Conservation (phyloP, 1,139 yeast species). For the Ogataea hybrid region DNA sequence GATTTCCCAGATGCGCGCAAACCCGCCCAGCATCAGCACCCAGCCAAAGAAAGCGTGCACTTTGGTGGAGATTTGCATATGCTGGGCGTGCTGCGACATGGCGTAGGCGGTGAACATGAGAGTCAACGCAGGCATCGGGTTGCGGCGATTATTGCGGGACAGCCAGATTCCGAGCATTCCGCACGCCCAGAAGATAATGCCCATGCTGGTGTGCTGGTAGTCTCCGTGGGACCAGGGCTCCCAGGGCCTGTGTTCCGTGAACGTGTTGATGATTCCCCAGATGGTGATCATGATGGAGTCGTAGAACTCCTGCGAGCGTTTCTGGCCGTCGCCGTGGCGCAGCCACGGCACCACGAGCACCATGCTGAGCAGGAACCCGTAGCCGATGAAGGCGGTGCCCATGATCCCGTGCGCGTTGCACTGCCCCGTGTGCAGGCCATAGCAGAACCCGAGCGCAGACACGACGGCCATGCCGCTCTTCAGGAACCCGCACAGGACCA, state of each 20-base stretch:
- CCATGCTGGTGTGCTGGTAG: constrained; percentile 94
- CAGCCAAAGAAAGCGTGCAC: constrained; percentile 86
- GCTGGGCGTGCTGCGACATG: constrained; percentile 86
- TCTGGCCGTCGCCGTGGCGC: constrained; percentile 42
- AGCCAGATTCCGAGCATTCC: constrained; percentile 81
- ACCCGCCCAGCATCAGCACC: constrained; percentile 76
- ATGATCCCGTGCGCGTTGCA: constrained; percentile 96
- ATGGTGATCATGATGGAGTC: constrained; percentile 76
- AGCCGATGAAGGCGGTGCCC: constrained; percentile 84
- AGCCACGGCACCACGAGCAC: constrained; percentile 73
- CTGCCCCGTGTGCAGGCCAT: constrained; percentile 79
- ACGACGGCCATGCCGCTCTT: constrained; percentile 79
- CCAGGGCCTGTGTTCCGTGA: constrained; percentile 91
- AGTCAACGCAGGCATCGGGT: constrained; percentile 77
- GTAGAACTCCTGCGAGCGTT: constrained; percentile 77
- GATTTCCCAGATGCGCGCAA: constrained; percentile 71
- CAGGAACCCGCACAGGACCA: constrained; percentile 58
- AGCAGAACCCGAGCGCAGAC: constrained; percentile 80
- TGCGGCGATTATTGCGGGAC: constrained; percentile 61
- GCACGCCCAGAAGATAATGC: constrained; percentile 94
- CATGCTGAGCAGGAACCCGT: constrained; percentile 67
- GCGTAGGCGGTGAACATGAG: constrained; percentile 90
- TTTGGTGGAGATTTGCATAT: constrained; percentile 70
- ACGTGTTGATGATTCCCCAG: constrained; percentile 93
- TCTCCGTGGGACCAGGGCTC: constrained; percentile 90